phyloP scores from a whole-genome alignment of 805 yeast species.

The Starmerella cellae region DNA sequence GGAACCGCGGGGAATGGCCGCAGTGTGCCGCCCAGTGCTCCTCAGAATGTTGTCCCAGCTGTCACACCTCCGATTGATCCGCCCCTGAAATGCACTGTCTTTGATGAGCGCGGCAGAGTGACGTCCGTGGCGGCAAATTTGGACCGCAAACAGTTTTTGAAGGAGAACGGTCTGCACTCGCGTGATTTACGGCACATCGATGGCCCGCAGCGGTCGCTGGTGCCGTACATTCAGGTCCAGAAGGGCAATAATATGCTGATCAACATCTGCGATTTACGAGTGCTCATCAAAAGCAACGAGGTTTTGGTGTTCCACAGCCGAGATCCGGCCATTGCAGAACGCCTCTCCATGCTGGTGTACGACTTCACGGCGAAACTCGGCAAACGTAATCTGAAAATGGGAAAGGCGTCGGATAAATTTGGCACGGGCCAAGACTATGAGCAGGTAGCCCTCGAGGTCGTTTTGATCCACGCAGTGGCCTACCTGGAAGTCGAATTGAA shows the following conservation, averaged over 20 bases:
- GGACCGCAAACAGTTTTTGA: constrained; percentile 44
- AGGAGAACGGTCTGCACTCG: constrained; percentile 62
- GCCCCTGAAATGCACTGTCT: constrained; percentile 40
- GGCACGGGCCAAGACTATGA: constrained; percentile 48
- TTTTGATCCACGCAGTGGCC: constrained; percentile 67
- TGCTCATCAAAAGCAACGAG: constrained; percentile 41
- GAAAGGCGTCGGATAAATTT: background rate
- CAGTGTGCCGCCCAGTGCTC: background rate
- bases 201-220: constrained; percentile 36
- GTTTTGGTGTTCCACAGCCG: constrained; percentile 54
- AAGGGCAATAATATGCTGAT: constrained; percentile 41
- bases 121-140: constrained; percentile 43
- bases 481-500: constrained; percentile 64
- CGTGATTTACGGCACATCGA: constrained; percentile 79
- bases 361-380: constrained; percentile 67
- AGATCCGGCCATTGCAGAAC: constrained; percentile 39
- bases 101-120: constrained; percentile 45
- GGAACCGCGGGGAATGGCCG: no score
- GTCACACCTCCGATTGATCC: constrained; percentile 10
- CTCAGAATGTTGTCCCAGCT: background rate
- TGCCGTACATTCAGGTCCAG: constrained; percentile 52
- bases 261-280: constrained; percentile 50
- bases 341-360: constrained; percentile 65
- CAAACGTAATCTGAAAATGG: constrained; percentile 9
- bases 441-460: constrained; percentile 69